These are phyloP conservation scores for Ophiobolus disseminans DNA, from an alignment of 2,329 filamentous ascomycete species.

Conservation along the genomic window DNA sequence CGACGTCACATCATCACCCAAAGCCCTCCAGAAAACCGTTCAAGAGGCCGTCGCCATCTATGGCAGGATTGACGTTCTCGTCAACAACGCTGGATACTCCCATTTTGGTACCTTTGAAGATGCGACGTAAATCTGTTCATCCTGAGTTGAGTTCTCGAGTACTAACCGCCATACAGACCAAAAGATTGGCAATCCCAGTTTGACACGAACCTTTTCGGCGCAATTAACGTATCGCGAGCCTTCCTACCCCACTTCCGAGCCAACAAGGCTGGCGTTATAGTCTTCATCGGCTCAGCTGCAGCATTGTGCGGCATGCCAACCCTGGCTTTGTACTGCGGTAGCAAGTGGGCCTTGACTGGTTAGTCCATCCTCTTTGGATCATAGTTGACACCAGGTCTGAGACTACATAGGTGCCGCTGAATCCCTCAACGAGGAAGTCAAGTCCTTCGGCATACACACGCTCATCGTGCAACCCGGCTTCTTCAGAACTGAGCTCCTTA, in stretches of 20 bases:
- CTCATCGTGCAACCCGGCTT: conserved; percentile 48
- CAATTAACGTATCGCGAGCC: conserved; percentile 44
- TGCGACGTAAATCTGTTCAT: conserved; percentile 16
- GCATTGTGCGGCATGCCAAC: not conserved
- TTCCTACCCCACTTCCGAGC: conserved; percentile 51
- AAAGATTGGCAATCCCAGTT: conserved; percentile 1
- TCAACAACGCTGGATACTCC: conserved; percentile 30
- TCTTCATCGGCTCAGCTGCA: conserved; percentile 33
- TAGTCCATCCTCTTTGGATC: not conserved
- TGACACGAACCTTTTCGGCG: conserved; percentile 9
- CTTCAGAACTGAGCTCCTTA: conserved; percentile 20
- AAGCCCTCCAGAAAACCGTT: conserved; percentile 38
- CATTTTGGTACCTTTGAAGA: conserved; percentile 24
- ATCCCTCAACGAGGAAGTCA: conserved; percentile 39
- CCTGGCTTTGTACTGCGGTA: conserved; percentile 37
- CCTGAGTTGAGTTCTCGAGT: not conserved
- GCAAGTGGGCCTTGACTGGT: conserved; percentile 44
- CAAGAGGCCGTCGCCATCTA: conserved; percentile 19
- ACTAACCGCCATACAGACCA: not conserved
- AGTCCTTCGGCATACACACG: conserved; percentile 42
- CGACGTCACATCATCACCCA: conserved; percentile 43
- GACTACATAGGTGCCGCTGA: conserved; percentile 14
- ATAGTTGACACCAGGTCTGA: conserved; percentile 1
- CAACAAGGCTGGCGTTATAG: conserved; percentile 46
- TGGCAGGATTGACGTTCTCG: conserved; percentile 34